Base-by-base conservation (phyloP, 1,284 basidiomycete genomes). In the Athelia sp. region DNA sequence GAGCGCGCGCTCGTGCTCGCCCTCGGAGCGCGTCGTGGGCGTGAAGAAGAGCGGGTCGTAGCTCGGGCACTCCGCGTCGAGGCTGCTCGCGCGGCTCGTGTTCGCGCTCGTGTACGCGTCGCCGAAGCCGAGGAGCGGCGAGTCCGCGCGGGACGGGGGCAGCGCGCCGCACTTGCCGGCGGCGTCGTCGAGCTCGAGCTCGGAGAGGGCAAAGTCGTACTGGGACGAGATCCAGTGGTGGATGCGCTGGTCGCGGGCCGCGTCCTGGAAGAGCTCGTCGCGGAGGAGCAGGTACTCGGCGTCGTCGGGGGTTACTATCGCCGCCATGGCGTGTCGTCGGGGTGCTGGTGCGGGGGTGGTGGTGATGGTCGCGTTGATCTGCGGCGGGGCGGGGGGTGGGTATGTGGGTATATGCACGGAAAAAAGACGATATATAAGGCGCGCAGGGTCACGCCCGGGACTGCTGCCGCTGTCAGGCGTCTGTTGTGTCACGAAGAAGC, bases 31-130 rank as follows among this genome's bases (percentile, higher is more conserved):
- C 26, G 26, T 29, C 26, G 4, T 29, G 4, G 26, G 26, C 13
- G 26, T 29, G 36, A 40, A 40, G 36, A 40, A 40, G 9, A 40
- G 36, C 36, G 36, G 36, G n/a, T 40, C 36, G 36, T 40, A 40
- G n/a, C n/a, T 17, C n/a, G 36, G 36, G 19, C 36, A 40, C 36
- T 40, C 36, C 13, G 6, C 26, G 26, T 29, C 26, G 6, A 4
- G 13, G 26, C 26, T 29, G 26, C 26, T 13, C 6, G 26, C 4
- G 6, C 36, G 6, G n/a, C n/a, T n/a, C 15, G 36, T 40, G n/a
- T 17, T 21, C 9, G 36, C 36, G 36, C 36, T n/a, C 26, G 26
- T 4, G 13, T 29, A 29, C n/a, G n/a, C 36, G 36, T 40, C 36
- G 36, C 9, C n/a, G 15, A 40, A 40, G 15, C 8, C 8, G 6